Conservation (phyloP, 768 basidiomycete genomes). For the Lactifluus piperatus region DNA sequence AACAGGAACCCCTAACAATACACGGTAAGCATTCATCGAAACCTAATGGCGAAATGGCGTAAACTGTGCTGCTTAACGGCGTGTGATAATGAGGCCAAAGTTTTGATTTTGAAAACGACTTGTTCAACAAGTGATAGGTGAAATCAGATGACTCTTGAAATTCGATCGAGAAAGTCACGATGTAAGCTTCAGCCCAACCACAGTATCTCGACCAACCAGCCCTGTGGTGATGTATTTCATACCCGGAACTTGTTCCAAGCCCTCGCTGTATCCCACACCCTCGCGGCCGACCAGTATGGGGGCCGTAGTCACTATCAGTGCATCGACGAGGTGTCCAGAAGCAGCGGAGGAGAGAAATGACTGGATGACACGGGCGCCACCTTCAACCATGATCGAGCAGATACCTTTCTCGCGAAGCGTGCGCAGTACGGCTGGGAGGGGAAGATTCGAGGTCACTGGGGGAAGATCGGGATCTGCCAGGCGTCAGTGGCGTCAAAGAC, state of each 20-base stretch:
- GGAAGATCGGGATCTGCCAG: conserved; percentile 9
- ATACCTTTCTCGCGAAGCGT: conserved; percentile 50
- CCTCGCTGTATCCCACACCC: conserved; percentile 51
- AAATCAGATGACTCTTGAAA: background rate
- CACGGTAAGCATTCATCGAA: background rate
- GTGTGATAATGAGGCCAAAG: background rate
- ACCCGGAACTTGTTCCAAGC: conserved; percentile 21
- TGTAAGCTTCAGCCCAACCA: conserved; percentile 22
- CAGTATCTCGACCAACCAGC: conserved; percentile 25
- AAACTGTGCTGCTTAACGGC: background rate
- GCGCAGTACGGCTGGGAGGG: conserved; percentile 41
- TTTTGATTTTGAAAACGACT: background rate
- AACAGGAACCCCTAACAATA: background rate
- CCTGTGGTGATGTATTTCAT: conserved; percentile 25
- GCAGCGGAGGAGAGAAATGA: conserved; percentile 44
- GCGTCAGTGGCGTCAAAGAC: background rate
- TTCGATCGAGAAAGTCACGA: background rate
- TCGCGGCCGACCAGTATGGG: conserved; percentile 71
- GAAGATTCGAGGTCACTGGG: conserved; percentile 30
- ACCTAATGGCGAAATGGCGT: background rate
- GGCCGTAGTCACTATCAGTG: conserved; percentile 76
- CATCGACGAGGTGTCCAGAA: conserved; percentile 41
- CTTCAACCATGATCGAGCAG: conserved; percentile 88
- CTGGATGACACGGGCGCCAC: conserved; percentile 75
- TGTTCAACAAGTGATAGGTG: background rate